Conservation (phyloP, 345 rosid species). For the Bretschneidera sinensis region DNA sequence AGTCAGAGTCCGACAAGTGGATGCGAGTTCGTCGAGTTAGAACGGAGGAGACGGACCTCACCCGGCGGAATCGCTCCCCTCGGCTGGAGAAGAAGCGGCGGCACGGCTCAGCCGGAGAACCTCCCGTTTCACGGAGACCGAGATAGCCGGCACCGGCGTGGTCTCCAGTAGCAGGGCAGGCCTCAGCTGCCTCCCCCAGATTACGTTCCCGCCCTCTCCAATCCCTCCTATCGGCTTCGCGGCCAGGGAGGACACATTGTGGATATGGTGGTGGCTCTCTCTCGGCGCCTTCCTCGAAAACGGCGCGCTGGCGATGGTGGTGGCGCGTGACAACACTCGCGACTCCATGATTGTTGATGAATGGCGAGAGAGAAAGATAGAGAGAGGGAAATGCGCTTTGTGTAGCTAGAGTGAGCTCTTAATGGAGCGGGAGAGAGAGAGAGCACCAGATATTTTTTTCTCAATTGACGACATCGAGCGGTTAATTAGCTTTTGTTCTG, state of each 20-base stretch:
- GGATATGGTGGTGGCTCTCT: conserved; percentile 25
- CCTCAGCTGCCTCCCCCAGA: conserved; percentile 84
- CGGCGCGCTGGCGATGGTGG: conserved; percentile 41
- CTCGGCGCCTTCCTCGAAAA: conserved; percentile 26
- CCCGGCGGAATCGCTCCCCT: conserved; percentile 91
- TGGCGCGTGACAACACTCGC: conserved; percentile 69
- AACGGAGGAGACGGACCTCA: conserved; percentile 85
- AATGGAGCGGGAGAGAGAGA: background rate
- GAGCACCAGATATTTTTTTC: background rate
- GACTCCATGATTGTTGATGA: conserved; percentile 56
- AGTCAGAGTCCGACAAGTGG: conserved; percentile 25
- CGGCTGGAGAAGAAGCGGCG: conserved; percentile 69
- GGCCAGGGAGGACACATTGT: conserved; percentile 22
- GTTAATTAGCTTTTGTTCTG: conserved; percentile 13
- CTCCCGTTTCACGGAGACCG: conserved; percentile 30
- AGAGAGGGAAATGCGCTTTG: conserved; percentile 13
- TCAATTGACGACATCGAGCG: conserved; percentile 8
- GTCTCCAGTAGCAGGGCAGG: conserved; percentile 59
- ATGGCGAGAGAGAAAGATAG: conserved; percentile 7
- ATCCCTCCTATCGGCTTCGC: conserved; percentile 46
- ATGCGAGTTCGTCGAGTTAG: conserved; percentile 22
- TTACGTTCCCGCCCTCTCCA: conserved; percentile 68
- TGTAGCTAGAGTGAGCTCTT: conserved; percentile 18
- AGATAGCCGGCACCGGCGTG: conserved; percentile 9
- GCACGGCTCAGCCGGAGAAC: conserved; percentile 47